Percentiles rank a stretch among this genome's conserved stretches.
These are phyloP conservation scores for Apiospora koreana DNA, from an alignment of 2,329 filamentous ascomycete species.

Conservation along the genomic window DNA sequence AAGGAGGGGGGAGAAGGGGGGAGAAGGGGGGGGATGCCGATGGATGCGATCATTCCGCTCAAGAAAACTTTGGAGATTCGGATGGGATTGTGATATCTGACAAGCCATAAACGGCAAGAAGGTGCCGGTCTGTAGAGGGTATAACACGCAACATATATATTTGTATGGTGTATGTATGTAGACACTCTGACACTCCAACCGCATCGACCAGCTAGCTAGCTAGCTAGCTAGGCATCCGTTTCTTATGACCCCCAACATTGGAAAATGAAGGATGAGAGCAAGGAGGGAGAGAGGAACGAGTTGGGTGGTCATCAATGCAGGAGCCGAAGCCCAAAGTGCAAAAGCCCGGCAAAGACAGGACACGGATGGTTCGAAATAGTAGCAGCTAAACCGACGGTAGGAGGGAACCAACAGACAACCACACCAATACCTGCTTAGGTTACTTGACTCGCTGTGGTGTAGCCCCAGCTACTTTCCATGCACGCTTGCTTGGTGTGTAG, in stretches of 20 bases:
- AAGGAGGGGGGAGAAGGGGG: not conserved
- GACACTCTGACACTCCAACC: too few species aligned
- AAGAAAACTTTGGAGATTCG: too few species aligned
- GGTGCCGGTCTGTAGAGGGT: too few species aligned
- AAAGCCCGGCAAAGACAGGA: too few species aligned
- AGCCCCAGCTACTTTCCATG: not conserved
- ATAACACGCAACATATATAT: too few species aligned
- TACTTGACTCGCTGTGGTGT: not conserved
- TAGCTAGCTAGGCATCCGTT: too few species aligned
- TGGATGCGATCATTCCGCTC: too few species aligned
- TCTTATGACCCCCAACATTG: not conserved
- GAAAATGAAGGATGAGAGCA: not conserved
- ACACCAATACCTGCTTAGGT: not conserved
- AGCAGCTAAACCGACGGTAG: not conserved
- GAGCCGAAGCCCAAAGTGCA: not conserved
- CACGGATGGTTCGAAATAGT: not conserved
- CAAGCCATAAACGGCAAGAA: too few species aligned
- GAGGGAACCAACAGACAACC: not conserved
- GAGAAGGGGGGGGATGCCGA: not conserved
- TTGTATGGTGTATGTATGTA: too few species aligned
- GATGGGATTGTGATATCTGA: too few species aligned
- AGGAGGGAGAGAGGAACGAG: not conserved
- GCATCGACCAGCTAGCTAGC: not conserved
- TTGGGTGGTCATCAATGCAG: constrained; percentile 6
- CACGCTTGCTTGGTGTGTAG: constrained; percentile 2